Percentiles rank a stretch among this genome's conserved stretches.
phyloP scores from a whole-genome alignment of 768 basidiomycete genomes.

The Amanita pseudoporphyria region DNA sequence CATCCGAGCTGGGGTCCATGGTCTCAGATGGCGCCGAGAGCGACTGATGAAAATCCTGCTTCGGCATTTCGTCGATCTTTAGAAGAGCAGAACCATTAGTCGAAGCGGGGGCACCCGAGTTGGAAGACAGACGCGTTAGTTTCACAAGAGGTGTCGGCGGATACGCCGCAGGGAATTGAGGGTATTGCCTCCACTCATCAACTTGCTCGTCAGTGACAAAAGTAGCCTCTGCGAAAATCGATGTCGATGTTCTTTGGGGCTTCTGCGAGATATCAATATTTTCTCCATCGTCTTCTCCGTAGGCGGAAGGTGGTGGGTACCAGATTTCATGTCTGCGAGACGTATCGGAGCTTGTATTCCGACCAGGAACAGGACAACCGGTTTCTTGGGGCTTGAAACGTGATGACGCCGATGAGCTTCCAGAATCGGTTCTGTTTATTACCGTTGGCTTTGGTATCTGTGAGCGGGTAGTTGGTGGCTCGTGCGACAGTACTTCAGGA shows the following conservation, averaged over 20 bases:
- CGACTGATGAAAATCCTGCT: conserved; percentile 62
- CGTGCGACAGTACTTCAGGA: background rate
- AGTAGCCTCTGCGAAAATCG: background rate
- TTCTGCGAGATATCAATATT: conserved; percentile 10
- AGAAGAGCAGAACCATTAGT: background rate
- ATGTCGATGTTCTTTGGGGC: background rate
- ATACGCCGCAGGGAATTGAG: conserved; percentile 69
- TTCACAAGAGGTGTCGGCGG: conserved; percentile 54
- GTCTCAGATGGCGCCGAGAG: conserved; percentile 59
- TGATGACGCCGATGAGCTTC: background rate
- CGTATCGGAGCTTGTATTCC: background rate
- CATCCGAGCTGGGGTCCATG: conserved; percentile 46
- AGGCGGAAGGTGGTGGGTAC: conserved; percentile 47
- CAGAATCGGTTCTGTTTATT: background rate
- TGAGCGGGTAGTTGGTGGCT: background rate
- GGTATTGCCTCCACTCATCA: conserved; percentile 61
- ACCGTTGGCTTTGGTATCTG: background rate
- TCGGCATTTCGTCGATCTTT: conserved; percentile 9
- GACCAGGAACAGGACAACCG: background rate
- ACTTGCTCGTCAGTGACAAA: conserved; percentile 2
- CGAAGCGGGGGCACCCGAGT: conserved; percentile 31
- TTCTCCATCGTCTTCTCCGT: conserved; percentile 24
- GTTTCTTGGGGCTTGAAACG: background rate
- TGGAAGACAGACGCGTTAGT: conserved; percentile 19
- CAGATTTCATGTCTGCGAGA: conserved; percentile 37